A percentile compares a stretch with the other conserved stretches of the same genome.
Conservation (phyloP, 2,329 filamentous ascomycete species). For the Arthroderma sp. region DNA sequence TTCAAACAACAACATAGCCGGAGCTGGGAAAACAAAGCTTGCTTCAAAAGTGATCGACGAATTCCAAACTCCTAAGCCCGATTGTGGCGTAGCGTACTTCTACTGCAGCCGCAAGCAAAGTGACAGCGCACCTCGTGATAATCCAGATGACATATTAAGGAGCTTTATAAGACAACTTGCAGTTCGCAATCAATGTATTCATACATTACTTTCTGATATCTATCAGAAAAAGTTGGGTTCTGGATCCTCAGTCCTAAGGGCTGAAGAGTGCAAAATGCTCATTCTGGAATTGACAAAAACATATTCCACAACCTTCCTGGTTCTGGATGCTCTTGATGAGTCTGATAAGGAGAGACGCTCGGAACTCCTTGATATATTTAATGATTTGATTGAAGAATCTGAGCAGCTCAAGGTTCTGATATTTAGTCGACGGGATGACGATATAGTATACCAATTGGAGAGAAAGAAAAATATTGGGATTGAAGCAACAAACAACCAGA, state of each 20-base stretch:
- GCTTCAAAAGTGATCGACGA: constrained; percentile 7
- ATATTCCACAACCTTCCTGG: constrained; percentile 4
- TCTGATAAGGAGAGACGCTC: constrained; percentile 2
- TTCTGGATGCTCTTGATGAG: constrained; percentile 10
- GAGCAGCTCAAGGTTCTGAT: constrained; percentile 7
- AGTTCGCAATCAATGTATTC: background rate
- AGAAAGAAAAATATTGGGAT: constrained; percentile 7
- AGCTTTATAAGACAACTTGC: constrained; percentile 9
- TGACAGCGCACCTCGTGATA: background rate
- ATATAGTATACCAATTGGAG: constrained; percentile 6
- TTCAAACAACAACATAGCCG: constrained; percentile 2
- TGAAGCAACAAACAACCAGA: constrained; percentile 16
- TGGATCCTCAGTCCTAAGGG: constrained; percentile 1
- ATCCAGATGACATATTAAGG: constrained; percentile 3
- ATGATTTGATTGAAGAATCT: no score
- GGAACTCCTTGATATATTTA: background rate
- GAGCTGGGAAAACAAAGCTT: constrained; percentile 10
- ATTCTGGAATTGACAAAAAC: background rate
- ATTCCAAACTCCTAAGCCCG: background rate
- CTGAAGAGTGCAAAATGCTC: constrained; percentile 1
- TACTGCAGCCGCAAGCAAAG: constrained; percentile 7
- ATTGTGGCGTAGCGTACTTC: constrained; percentile 6
- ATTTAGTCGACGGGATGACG: constrained; percentile 8
- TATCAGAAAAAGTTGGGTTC: constrained; percentile 1
- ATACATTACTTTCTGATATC: constrained; percentile 1